A percentile compares a stretch with the other conserved stretches of the same genome.
These are phyloP conservation scores for Naganishia randhawae DNA, from an alignment of 768 basidiomycete genomes.

Conservation along the genomic window DNA sequence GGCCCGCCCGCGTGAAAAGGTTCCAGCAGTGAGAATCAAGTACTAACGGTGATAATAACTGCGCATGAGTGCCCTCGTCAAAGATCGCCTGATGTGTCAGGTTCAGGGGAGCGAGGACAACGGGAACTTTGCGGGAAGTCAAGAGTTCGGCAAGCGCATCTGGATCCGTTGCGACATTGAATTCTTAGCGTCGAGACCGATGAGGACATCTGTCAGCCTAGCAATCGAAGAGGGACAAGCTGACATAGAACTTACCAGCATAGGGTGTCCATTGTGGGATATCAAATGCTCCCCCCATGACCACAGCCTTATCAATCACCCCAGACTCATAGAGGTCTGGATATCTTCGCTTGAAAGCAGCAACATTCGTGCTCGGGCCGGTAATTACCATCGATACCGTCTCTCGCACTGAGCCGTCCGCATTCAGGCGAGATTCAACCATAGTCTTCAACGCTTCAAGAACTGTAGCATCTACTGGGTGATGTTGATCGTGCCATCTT, in stretches of 20 bases:
- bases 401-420: constrained; percentile 10
- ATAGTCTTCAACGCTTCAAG: constrained; percentile 15
- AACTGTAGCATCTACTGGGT: not conserved
- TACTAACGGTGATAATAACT: constrained; percentile 28
- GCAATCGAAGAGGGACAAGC: not conserved
- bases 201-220: no score
- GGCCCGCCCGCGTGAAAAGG: not conserved
- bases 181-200: constrained; percentile 5
- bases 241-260: constrained; percentile 13
- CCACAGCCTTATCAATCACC: constrained; percentile 17
- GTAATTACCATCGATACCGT: constrained; percentile 26
- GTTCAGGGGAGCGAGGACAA: constrained; percentile 27
- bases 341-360: constrained; percentile 17
- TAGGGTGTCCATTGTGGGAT: constrained; percentile 30
- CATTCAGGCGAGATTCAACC: constrained; percentile 15
- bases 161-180: constrained; percentile 29
- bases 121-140: constrained; percentile 15
- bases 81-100: constrained; percentile 29
- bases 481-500: constrained; percentile 19
- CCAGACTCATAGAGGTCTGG: constrained; percentile 16
- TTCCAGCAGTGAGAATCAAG: not conserved
- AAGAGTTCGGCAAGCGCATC: constrained; percentile 27
- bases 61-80: constrained; percentile 13
- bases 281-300: constrained; percentile 29
- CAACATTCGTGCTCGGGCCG: constrained; percentile 29